Base-by-base conservation (phyloP, 2,329 filamentous ascomycete genomes). In the Plectosphaerella cucumerina region DNA sequence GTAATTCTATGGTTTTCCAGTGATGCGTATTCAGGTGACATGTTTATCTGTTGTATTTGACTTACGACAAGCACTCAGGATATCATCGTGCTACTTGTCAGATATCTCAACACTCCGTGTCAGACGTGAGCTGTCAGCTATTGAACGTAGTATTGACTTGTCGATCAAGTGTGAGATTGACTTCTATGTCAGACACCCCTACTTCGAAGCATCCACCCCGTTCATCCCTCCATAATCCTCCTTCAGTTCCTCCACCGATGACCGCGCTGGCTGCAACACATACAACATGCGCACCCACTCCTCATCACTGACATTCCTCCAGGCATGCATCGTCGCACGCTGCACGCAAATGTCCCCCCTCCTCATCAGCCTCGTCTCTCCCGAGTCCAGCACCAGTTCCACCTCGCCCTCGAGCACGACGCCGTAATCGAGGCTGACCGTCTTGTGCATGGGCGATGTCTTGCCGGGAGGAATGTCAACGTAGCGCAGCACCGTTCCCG, bases 291-390 rank as follows among this genome's bases (percentile, higher is more conserved):
- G 62, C 3, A 70, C 68, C 75, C 74, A 77, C 17, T 72, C 68
- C 0, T 66, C 74, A 37, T 65, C 55, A 49, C 70, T 53, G 4
- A 56, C 50, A 52, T 82, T 81, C 46, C 67, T 62, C 78, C 78
- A 81, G 22, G 71, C 71, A 60, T 83, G 80, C 65, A 74, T 77
- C 3, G 78, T 81, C 1, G 71, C 77, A 39, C 80, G 66, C 63
- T 83, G 78, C 18, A 83, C 73, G 10, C 73, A 73, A n/a, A 81
- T 64, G 58, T 83, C 79, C 3, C 80, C 80, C 11, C 70, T 65
- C 44, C 66, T 64, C 70, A 83, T 66, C 21, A 67, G 51, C 43
- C 68, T 67, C 46, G 61, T 67, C 50, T 75, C 76, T 1, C 79
- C 78, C n/a, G 72, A 72, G 52, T 80, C 79, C 5, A 82, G 62